Evolutionary conservation across 164 flowering plant species (phyloP), one percentile per base, ranked within the genome.

Genomic region (Magnolia officinalis): DNA sequence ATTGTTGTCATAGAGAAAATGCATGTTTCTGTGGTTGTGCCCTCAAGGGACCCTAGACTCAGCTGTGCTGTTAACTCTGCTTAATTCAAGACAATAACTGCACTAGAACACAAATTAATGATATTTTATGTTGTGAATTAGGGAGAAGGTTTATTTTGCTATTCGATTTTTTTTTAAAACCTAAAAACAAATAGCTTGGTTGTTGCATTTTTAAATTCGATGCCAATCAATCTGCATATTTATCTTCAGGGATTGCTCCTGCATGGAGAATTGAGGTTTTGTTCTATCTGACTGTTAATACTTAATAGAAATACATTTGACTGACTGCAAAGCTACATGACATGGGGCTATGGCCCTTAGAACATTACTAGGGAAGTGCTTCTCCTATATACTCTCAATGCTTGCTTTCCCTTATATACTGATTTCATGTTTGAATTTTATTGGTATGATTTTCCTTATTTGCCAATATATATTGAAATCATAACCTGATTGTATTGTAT

Each of bases 1-100:
- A 10, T 49, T 37, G 67, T 65, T 70, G 26, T 70, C 52, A 49
- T 70, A 16, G 8, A 37, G 8, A 67, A 23, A 29, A 11, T 7
- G 70, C 70, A 67, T 67, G 45, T 24, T 67, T 29, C 45, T 67
- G 70, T 11, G 70, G n/a, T 23, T 67, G 37, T 29, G 70, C 49
- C 9, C 16, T 20, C 8, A 61, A 50, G 61, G 50, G 61, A 72
- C 26, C 45, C 16, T 55, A 11, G 61, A 55, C 18, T 55, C 18
- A 11, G 13, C 10, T 55, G 13, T 55, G 61, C 61, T 55, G 18
- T 55, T 52, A 8, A 26, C 14, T 52, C 59, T 14, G 14, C 13
- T 52, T 52, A 14, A 52, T 52, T 52, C 59, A 52, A 52, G 59
- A 52, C 14, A 52, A 8, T 52, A 52, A 3, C 58, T 52, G 58